These are phyloP conservation scores for Moricandia moricandioides DNA, from an alignment of 345 rosid genomes.

Conservation along the genomic window DNA sequence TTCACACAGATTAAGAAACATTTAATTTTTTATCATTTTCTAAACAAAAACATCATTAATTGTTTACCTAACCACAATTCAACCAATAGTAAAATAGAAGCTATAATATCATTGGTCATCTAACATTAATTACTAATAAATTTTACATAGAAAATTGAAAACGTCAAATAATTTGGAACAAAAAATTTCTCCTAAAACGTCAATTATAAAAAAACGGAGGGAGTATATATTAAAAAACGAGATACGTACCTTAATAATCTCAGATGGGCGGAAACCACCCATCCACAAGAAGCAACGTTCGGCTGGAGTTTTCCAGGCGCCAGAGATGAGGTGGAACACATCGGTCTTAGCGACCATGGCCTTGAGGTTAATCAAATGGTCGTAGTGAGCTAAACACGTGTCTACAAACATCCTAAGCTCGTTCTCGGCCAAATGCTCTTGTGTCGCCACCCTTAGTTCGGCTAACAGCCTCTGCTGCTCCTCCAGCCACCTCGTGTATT, in stretches of 20 bases:
- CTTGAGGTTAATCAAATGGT: conserved; percentile 75
- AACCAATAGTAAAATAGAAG: no score
- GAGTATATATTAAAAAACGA: background rate
- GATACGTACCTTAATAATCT: conserved; percentile 82
- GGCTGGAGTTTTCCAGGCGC: conserved; percentile 96
- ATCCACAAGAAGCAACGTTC: conserved; percentile 99
- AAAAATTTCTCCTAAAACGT: no score
- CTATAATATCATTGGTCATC: no score
- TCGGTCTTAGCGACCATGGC: conserved; percentile 76
- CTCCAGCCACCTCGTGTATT: conserved; percentile 89
- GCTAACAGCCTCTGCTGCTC: conserved; percentile 77
- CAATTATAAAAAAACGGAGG: no score
- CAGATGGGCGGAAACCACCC: conserved; percentile 96
- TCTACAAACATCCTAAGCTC: conserved; percentile 85
- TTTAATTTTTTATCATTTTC: no score
- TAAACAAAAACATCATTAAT: no score
- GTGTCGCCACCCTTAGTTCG: conserved; percentile 89
- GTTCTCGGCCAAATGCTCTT: conserved; percentile 81
- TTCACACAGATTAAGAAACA: no score
- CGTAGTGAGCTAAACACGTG: conserved; percentile 73
- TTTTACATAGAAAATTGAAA: no score
- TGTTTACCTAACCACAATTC: no score
- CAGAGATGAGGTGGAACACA: conserved; percentile 90
- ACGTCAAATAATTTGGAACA: no score
- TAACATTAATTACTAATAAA: no score